phyloP scores from a whole-genome alignment of 176 grass and related monocot genomes.

The barley (Hordeum vulgare) region MorexV3_pseudomolecules_assembly NC_058519.1:356992633-356993132 shows the following conservation, averaged over 20 bases:
- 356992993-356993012: constrained; percentile 21
- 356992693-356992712: constrained; percentile 56
- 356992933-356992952: not conserved
- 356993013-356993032: not conserved
- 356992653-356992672: constrained; percentile 81
- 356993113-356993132: constrained; percentile 41
- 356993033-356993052: constrained; percentile 6
- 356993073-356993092: constrained; percentile 3
- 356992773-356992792: constrained; percentile 72
- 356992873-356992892: not conserved
- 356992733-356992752: constrained; percentile 67
- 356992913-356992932: not conserved
- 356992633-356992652: not conserved
- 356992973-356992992: constrained; percentile 15
- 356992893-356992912: not conserved
- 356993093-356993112: not conserved
- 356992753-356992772: constrained; percentile 64
- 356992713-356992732: constrained; percentile 41
- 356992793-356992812: constrained; percentile 28
- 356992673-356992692: constrained; percentile 66
- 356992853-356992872: constrained; percentile 29
- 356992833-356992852: constrained; percentile 24
- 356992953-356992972: not conserved
- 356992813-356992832: constrained; percentile 34
- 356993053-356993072: constrained; percentile 36